phyloP scores from a whole-genome alignment of 371 early-diverging fungal genomes.

The Modicella reniformis region DNA sequence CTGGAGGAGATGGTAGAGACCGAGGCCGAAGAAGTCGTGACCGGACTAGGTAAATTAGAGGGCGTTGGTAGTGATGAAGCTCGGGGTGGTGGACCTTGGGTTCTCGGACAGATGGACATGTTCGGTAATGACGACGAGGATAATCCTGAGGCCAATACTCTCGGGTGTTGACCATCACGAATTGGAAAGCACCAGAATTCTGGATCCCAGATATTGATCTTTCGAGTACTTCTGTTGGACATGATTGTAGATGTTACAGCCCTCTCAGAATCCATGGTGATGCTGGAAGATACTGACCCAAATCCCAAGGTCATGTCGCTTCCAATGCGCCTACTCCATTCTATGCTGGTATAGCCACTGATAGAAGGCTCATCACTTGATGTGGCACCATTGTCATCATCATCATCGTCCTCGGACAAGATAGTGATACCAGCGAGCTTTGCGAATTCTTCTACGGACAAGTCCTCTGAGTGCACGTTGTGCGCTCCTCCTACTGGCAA shows the following conservation, averaged over 20 bases:
- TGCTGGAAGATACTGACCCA: slow-evolving; percentile 9
- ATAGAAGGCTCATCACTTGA: slow-evolving; percentile 6
- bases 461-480: slow-evolving; percentile 46
- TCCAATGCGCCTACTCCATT: neutral
- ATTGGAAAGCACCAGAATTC: slow-evolving; percentile 39
- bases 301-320: neutral
- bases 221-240: slow-evolving; percentile 10
- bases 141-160: neutral
- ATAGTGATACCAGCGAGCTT: slow-evolving; percentile 52
- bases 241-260: slow-evolving; percentile 21
- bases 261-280: slow-evolving; percentile 26
- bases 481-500: slow-evolving; percentile 35
- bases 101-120: neutral
- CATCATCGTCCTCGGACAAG: slow-evolving; percentile 32
- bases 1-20: too few species aligned
- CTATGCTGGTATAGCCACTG: neutral
- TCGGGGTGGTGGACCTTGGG: slow-evolving; percentile 9
- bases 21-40: too few species aligned
- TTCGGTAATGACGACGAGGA: slow-evolving; percentile 14
- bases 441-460: slow-evolving; percentile 49
- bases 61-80: neutral
- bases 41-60: neutral
- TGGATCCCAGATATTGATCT: slow-evolving; percentile 47
- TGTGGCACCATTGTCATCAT: neutral
- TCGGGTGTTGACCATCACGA: slow-evolving; percentile 1